Evolutionary conservation across 2,329 filamentous ascomycete genomes (phyloP).

Genomic region (Intubia oerlemansii): DNA sequence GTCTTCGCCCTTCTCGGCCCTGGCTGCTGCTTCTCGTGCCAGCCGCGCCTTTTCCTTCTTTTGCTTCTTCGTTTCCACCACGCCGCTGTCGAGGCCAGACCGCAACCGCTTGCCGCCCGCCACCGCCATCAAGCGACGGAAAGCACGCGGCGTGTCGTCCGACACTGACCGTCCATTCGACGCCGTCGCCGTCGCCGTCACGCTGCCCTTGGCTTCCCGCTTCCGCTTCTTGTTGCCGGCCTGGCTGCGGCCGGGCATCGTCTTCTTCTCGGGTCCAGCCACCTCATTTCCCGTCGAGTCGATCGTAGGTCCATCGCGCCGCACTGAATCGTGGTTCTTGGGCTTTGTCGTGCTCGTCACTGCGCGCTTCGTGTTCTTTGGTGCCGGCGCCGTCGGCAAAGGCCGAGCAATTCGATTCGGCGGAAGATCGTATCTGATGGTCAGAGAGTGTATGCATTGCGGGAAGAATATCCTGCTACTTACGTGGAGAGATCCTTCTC

Average conservation of each 20-base stretch:
- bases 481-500: slow-evolving; percentile 32
- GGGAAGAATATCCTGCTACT: neutral
- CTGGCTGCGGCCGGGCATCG: slow-evolving; percentile 1
- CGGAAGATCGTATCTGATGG: slow-evolving; percentile 25
- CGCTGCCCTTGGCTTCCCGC: slow-evolving; percentile 14
- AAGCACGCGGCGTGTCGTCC: slow-evolving; percentile 81
- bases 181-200: slow-evolving; percentile 11
- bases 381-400: slow-evolving; percentile 16
- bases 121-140: slow-evolving; percentile 65
- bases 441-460: too few relatives aligned
- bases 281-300: neutral
- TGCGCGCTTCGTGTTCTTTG: slow-evolving; percentile 9
- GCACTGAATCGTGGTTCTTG: too few relatives aligned
- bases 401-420: slow-evolving; percentile 26
- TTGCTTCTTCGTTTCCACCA: slow-evolving; percentile 11
- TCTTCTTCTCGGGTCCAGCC: neutral
- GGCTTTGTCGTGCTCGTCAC: slow-evolving; percentile 10
- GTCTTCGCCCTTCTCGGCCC: neutral
- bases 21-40: slow-evolving; percentile 6
- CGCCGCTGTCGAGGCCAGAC: slow-evolving; percentile 52
- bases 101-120: slow-evolving; percentile 37
- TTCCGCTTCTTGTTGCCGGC: slow-evolving; percentile 19
- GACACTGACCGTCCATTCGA: too few relatives aligned
- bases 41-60: slow-evolving; percentile 15
- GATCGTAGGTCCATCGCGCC: neutral